These are phyloP conservation scores for Eimeria zaria DNA, from an alignment of 169 alveolate genomes.

Conservation along the genomic window DNA sequence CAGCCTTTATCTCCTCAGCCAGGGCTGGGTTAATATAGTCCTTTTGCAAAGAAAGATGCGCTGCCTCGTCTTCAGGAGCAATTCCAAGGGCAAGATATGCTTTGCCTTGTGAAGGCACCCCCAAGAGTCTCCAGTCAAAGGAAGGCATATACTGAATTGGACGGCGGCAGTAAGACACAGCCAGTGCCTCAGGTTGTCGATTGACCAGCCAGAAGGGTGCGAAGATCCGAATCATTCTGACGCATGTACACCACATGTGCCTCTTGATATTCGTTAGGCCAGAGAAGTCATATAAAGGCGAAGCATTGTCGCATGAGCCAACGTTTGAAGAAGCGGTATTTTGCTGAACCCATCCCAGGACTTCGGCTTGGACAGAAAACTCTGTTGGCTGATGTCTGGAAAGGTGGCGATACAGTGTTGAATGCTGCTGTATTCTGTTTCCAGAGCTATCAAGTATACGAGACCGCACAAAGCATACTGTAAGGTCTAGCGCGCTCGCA, in stretches of 20 bases:
- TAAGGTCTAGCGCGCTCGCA: conserved; percentile 34
- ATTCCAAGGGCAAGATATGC: conserved; percentile 67
- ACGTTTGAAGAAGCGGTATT: background rate
- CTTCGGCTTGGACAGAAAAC: conserved; percentile 59
- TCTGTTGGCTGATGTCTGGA: conserved; percentile 59
- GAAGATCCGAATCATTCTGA: conserved; percentile 60
- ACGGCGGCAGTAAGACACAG: conserved; percentile 58
- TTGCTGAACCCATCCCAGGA: conserved; percentile 57
- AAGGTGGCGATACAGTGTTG: conserved; percentile 48
- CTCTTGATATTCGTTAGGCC: conserved; percentile 49
- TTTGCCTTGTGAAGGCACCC: conserved; percentile 55
- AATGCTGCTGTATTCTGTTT: conserved; percentile 54
- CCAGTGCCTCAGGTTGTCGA: conserved; percentile 77
- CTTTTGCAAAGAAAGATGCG: background rate
- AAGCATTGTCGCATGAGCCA: background rate
- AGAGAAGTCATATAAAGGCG: background rate
- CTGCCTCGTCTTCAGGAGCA: conserved; percentile 46
- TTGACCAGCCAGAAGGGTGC: conserved; percentile 82
- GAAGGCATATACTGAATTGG: conserved; percentile 58
- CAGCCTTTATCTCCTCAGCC: conserved; percentile 21
- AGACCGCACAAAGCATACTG: conserved; percentile 22
- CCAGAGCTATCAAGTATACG: conserved; percentile 54
- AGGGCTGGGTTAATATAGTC: conserved; percentile 7
- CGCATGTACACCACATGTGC: conserved; percentile 81
- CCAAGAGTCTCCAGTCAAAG: conserved; percentile 75